A percentile compares a stretch with the other conserved stretches of the same genome.
Conservation (phyloP, 371 early-diverging fungal genomes). For the Dichotomocladium elegans region DNA sequence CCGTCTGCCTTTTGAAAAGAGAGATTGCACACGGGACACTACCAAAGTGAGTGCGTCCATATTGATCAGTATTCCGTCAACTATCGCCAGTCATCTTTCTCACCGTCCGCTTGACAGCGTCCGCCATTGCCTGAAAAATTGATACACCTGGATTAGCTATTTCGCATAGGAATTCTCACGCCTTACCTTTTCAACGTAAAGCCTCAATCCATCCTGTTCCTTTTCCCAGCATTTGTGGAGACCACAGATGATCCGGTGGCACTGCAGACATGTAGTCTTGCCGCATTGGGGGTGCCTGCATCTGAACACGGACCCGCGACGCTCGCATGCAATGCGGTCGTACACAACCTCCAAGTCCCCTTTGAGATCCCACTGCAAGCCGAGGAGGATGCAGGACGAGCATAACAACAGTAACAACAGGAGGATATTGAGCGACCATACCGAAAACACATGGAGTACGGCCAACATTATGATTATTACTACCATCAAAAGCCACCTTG, state of each 20-base stretch:
- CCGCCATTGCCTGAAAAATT: slow-evolving; percentile 52
- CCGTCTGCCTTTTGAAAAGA: slow-evolving; percentile 63
- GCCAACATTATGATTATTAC: slow-evolving; percentile 5
- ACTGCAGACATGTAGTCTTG: slow-evolving; percentile 45
- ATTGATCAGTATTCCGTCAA: not conserved
- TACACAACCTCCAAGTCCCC: slow-evolving; percentile 28
- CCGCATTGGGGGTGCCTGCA: slow-evolving; percentile 50
- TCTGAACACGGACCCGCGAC: slow-evolving; percentile 37
- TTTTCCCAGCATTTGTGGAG: slow-evolving; percentile 56
- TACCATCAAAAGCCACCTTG: slow-evolving; percentile 28
- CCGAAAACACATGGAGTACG: not conserved
- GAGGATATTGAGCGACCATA: too few relatives aligned
- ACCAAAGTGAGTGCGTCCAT: not conserved
- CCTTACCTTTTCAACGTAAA: slow-evolving; percentile 55
- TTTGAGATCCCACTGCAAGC: slow-evolving; percentile 32
- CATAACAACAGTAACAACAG: slow-evolving; percentile 5
- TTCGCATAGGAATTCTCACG: too few relatives aligned
- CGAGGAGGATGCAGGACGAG: not conserved
- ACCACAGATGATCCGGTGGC: slow-evolving; percentile 41
- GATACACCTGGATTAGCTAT: too few relatives aligned
- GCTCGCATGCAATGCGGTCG: slow-evolving; percentile 20
- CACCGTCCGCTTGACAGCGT: slow-evolving; percentile 67
- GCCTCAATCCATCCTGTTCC: slow-evolving; percentile 51
- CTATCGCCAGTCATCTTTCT: slow-evolving; percentile 4
- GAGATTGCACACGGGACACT: slow-evolving; percentile 61